Conservation (phyloP, 192 early-diverging fungal genomes). For the Pilobolus umbonatus region DNA sequence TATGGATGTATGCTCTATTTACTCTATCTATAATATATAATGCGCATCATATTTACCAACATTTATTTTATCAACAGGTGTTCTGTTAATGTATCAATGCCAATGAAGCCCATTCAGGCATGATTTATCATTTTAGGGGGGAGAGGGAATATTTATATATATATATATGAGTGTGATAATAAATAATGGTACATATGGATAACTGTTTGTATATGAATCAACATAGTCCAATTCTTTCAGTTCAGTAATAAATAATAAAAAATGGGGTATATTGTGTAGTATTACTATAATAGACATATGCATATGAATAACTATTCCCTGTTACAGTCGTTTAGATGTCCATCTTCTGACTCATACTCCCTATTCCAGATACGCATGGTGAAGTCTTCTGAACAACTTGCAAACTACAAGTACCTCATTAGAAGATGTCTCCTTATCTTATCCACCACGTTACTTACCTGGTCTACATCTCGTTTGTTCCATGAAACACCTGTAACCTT, state of each 20-base stretch:
- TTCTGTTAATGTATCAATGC: conserved; percentile 6
- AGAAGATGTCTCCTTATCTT: not conserved
- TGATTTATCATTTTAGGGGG: no score
- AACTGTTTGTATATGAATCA: no score
- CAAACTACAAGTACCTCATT: conserved; percentile 48
- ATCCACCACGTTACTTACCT: conserved; percentile 33
- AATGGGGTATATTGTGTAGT: not conserved
- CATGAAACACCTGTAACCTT: conserved; percentile 76
- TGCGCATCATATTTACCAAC: not conserved
- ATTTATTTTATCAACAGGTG: not conserved
- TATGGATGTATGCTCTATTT: conserved; percentile 76
- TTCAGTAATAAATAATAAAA: no score
- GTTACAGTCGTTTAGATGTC: no score
- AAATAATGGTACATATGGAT: no score
- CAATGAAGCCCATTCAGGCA: no score
- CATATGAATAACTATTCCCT: no score
- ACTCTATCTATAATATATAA: not conserved
- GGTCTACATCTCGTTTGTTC: conserved; percentile 46
- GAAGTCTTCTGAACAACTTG: conserved; percentile 73
- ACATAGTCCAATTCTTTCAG: no score
- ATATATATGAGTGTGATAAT: not conserved
- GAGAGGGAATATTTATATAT: not conserved
- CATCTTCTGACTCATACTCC: no score
- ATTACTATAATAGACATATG: not conserved
- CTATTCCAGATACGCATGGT: conserved; percentile 76